Base-by-base conservation (phyloP, 1,284 basidiomycete genomes). In the Macrocystidia cucumis region DNA sequence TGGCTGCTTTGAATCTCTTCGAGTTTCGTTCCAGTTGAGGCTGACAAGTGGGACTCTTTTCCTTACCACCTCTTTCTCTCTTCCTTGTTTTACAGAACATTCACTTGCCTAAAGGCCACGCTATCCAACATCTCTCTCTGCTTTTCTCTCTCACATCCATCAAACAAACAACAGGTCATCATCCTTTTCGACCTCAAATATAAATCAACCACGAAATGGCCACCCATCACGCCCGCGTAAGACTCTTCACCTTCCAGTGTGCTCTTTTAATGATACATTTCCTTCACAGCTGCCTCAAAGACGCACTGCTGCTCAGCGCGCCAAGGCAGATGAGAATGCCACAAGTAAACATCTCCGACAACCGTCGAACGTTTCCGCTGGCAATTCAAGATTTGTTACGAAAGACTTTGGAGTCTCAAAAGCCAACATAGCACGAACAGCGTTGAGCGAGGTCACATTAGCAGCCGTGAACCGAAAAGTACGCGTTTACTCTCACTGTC, bases 271-370 rank as follows among this genome's bases (percentile, higher is more conserved):
- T 37, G 32, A 32, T 13, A 31, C 30, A 35, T 35, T 28, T 31
- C n/a, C 37, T 17, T 20, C 9, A 4, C 35, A 65, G 62, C 46
- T 63, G 32, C 60, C 61, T 18, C 59, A 60, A 50, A 55, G 63
- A 40, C 68, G 74, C 43, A 51, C 50, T 35, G 50, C 62, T 39
- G 52, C 62, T 42, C 72, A 70, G 54, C 79, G 83, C 50, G 56
- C 63, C 51, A 84, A 80, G 60, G 69, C 57, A 34, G 84, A 87
- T 51, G 83, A 87, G 63, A 87, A 87, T 50, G 78, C 82, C 31
- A 68, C 67, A 47, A 73, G 67, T 49, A 74, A 65, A 57, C 75
- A 83, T 48, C 48, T 66, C 30, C 76, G 80, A 41, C 76, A 81
- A 47, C 45, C 65, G 14, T 78, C 78, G 11, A 67, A 62, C 44